Percentiles rank a stretch among this genome's conserved stretches.
These are phyloP conservation scores for Arthroderma sp. DNA, from an alignment of 2,329 filamentous ascomycete species.

Conservation along the genomic window DNA sequence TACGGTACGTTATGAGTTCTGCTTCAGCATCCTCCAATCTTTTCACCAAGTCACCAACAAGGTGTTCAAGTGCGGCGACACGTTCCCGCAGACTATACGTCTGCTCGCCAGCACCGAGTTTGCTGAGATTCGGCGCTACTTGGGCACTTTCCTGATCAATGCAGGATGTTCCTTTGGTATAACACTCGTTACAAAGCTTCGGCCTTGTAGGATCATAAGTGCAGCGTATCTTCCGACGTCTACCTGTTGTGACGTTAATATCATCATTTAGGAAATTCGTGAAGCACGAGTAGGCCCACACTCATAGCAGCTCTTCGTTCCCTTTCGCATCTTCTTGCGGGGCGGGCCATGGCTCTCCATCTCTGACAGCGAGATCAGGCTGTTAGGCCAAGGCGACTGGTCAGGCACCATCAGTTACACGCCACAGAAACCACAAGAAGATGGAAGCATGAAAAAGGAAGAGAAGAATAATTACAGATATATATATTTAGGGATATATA, in stretches of 20 bases:
- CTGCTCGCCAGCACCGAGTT: conserved; percentile 14
- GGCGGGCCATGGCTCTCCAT: conserved; percentile 19
- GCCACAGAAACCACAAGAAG: conserved; percentile 1
- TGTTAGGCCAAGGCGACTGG: not conserved
- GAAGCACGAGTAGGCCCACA: conserved; percentile 16
- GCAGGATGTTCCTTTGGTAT: conserved; percentile 25
- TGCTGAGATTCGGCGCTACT: conserved; percentile 12
- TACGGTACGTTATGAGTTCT: too few relatives aligned
- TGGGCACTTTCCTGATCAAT: conserved; percentile 28
- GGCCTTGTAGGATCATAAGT: conserved; percentile 23
- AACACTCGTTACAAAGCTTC: conserved; percentile 29
- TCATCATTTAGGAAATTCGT: not conserved
- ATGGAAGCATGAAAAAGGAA: not conserved
- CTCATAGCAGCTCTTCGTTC: conserved; percentile 31
- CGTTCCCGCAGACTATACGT: conserved; percentile 27
- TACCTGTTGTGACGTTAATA: conserved; percentile 14
- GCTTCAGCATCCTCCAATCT: conserved; percentile 13
- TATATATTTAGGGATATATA: too few relatives aligned
- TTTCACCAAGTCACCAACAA: conserved; percentile 23
- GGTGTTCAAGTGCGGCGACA: conserved; percentile 25
- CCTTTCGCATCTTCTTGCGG: conserved; percentile 32
- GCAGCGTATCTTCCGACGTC: conserved; percentile 31
- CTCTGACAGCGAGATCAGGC: conserved; percentile 10
- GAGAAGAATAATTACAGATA: too few relatives aligned
- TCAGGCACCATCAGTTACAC: not conserved